Conservation (phyloP, 306 rosid genomes). For the Ochetophila trinervis region DNA sequence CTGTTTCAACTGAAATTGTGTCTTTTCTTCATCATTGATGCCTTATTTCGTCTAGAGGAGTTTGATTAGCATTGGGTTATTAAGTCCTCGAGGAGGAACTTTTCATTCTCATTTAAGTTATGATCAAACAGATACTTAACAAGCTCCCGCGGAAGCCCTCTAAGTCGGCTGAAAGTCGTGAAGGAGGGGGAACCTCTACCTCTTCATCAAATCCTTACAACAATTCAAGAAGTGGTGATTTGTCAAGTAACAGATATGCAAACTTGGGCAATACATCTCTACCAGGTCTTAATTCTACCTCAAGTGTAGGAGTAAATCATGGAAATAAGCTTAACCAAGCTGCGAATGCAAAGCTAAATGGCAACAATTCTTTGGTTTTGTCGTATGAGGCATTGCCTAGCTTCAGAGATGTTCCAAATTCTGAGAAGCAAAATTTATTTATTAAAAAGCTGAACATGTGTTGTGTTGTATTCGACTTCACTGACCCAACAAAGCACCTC, state of each 20-base stretch:
- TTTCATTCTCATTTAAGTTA: slow-evolving; percentile 45
- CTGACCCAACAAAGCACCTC: slow-evolving; percentile 74
- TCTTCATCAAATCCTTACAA: slow-evolving; percentile 61
- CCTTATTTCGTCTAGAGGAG: slow-evolving; percentile 33
- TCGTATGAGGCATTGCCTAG: slow-evolving; percentile 78
- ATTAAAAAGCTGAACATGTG: slow-evolving; percentile 83
- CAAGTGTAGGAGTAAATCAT: slow-evolving; percentile 48
- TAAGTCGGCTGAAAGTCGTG: slow-evolving; percentile 69
- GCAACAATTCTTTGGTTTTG: slow-evolving; percentile 48
- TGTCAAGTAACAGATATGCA: slow-evolving; percentile 41
- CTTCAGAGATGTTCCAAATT: slow-evolving; percentile 78
- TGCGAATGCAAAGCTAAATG: slow-evolving; percentile 65
- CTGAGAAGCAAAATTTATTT: slow-evolving; percentile 83
- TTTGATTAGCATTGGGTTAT: slow-evolving; percentile 27
- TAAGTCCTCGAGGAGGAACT: slow-evolving; percentile 29
- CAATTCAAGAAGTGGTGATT: slow-evolving; percentile 50
- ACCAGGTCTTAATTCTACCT: slow-evolving; percentile 48
- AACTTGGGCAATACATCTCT: slow-evolving; percentile 42
- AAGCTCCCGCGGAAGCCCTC: slow-evolving; percentile 87
- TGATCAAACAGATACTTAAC: slow-evolving; percentile 89
- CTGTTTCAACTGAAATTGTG: slow-evolving; percentile 16
- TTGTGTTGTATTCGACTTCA: slow-evolving; percentile 69
- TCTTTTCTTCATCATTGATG: slow-evolving; percentile 27
- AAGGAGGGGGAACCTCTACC: slow-evolving; percentile 69
- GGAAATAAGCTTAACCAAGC: slow-evolving; percentile 55